These are phyloP conservation scores for Pyrenophora graminea DNA, from an alignment of 2,329 filamentous ascomycete genomes.

Conservation along the genomic window DNA sequence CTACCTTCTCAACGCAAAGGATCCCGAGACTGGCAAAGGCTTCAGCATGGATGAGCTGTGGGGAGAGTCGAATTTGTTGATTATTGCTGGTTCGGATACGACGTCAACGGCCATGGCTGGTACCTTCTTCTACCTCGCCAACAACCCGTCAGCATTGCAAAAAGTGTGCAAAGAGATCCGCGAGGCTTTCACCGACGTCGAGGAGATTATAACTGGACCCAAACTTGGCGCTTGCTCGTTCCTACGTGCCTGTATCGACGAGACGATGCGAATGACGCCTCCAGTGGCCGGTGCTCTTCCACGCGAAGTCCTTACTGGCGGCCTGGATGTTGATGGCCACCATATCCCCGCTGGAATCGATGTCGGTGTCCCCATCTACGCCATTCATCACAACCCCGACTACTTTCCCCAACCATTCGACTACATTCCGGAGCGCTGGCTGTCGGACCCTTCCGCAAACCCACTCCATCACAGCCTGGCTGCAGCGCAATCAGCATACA, in stretches of 20 bases:
- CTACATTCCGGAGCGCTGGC: conserved; percentile 47
- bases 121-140: conserved; percentile 52
- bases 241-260: conserved; percentile 48
- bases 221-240: conserved; percentile 40
- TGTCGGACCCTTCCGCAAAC: conserved; percentile 36
- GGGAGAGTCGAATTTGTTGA: conserved; percentile 55
- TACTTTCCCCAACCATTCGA: conserved; percentile 47
- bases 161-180: conserved; percentile 43
- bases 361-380: conserved; percentile 45
- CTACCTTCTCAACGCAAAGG: conserved; percentile 53
- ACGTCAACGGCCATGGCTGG: conserved; percentile 50
- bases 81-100: conserved; percentile 55
- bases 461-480: conserved; percentile 35
- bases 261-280: conserved; percentile 48
- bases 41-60: conserved; percentile 54
- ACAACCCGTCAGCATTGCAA: conserved; percentile 43
- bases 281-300: conserved; percentile 47
- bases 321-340: conserved; percentile 44
- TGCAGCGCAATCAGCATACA: conserved; percentile 69
- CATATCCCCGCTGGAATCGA: conserved; percentile 44
- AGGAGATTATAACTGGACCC: conserved; percentile 45
- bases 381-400: conserved; percentile 46
- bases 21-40: conserved; percentile 52
- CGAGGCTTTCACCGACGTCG: conserved; percentile 39
- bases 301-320: conserved; percentile 45